Evolutionary conservation across 2,329 filamentous ascomycete genomes (phyloP).

Genomic region (Chrysoporthe cubensis): DNA sequence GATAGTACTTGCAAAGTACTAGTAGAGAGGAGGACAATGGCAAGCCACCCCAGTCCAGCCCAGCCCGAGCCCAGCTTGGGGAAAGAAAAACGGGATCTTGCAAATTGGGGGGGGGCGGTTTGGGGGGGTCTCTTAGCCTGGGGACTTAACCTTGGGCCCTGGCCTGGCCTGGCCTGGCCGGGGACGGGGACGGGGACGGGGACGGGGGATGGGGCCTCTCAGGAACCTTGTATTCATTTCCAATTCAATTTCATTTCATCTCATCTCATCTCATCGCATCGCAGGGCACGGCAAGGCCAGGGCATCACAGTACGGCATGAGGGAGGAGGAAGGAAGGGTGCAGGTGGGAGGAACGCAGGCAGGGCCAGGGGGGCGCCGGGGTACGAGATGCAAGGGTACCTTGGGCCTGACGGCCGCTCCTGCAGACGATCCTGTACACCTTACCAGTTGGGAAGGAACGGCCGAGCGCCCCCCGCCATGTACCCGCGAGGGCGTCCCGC

Average conservation of each 20-base stretch:
- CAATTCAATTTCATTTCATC: conserved; percentile 8
- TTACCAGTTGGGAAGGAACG: conserved; percentile 11
- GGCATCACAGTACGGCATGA: not conserved
- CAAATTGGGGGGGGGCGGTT: not conserved
- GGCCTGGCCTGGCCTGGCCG: conserved; percentile 1
- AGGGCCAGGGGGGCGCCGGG: not conserved
- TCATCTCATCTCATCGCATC: conserved; percentile 4
- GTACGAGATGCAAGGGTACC: conserved; percentile 5
- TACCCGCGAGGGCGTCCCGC: not conserved
- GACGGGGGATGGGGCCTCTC: not conserved
- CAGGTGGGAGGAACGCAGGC: conserved; percentile 6
- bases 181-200: conserved; percentile 7
- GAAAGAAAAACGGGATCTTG: conserved; percentile 2
- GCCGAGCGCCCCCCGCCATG: not conserved
- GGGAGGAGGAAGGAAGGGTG: conserved; percentile 6
- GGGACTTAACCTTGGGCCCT: not conserved
- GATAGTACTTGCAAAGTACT: no score
- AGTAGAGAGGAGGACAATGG: not conserved
- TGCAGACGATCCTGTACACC: conserved; percentile 5
- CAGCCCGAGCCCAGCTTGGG: not conserved
- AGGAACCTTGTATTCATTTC: conserved; percentile 11
- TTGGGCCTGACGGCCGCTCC: not conserved
- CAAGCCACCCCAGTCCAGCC: not conserved
- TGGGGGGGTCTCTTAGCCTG: no score
- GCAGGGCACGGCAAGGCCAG: not conserved